Conservation (phyloP, 192 early-diverging fungal species). For the Rhizophagus sp. region DNA sequence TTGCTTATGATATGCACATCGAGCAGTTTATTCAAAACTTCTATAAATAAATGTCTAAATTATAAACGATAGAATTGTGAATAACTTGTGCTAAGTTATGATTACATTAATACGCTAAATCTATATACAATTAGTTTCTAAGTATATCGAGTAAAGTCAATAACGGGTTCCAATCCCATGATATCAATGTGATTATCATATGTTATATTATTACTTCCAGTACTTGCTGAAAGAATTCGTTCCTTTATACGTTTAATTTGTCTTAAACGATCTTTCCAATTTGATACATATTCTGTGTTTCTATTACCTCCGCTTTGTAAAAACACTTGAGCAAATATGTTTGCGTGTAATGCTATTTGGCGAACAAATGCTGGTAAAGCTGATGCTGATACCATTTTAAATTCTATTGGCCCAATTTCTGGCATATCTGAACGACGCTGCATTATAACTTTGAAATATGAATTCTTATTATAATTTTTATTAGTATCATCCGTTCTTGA, state of each 20-base stretch:
- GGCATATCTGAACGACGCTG: slow-evolving; percentile 79
- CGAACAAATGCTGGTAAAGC: slow-evolving; percentile 81
- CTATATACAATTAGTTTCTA: not conserved
- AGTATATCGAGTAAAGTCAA: slow-evolving; percentile 63
- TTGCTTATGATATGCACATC: too few species aligned
- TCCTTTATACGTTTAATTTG: slow-evolving; percentile 86
- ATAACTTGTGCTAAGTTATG: not conserved
- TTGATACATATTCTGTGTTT: slow-evolving; percentile 77
- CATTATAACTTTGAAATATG: slow-evolving; percentile 61
- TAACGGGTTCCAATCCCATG: slow-evolving; percentile 40
- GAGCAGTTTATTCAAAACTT: too few species aligned
- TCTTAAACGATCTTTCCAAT: slow-evolving; percentile 85
- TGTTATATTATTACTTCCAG: not conserved
- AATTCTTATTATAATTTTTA: slow-evolving; percentile 24
- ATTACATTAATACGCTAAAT: not conserved
- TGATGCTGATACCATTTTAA: slow-evolving; percentile 80
- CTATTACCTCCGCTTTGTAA: slow-evolving; percentile 62
- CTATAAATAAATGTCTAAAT: too few species aligned
- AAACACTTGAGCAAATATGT: slow-evolving; percentile 88
- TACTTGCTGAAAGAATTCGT: slow-evolving; percentile 34
- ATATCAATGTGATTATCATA: slow-evolving; percentile 16
- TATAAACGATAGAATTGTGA: too few species aligned
- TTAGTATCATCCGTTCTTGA: slow-evolving; percentile 33
- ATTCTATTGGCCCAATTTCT: slow-evolving; percentile 75
- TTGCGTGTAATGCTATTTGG: slow-evolving; percentile 82